Base-by-base conservation (phyloP, 768 basidiomycete species). In the Rhodotorula graminis region DNA sequence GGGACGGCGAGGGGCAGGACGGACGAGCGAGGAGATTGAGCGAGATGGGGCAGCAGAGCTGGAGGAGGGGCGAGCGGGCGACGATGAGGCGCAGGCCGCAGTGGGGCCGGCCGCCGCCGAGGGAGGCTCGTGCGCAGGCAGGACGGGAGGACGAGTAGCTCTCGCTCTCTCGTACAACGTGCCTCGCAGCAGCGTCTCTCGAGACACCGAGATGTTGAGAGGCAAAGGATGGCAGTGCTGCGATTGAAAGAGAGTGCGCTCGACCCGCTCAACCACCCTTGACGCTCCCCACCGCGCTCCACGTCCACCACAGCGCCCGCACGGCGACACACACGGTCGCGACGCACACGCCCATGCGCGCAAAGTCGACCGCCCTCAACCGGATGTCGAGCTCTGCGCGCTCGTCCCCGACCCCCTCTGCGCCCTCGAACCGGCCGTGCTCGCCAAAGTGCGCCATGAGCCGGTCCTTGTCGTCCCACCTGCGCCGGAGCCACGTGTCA, bases 401-500 rank as follows among this genome's bases (percentile, higher is more conserved):
- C 50, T 4, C 42, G 14, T 42, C 25, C 21, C 33, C 25, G 40
- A n/a, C 31, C 0, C 52, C 65, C 11, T 18, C 8, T 23, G 19
- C 50, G 23, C 53, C n/a, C n/a, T 44, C 40, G 66, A 89, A 86
- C 14, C 83, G 81, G 14, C 85, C 86, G 0, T 82, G 83, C 58
- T 85, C 82, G 64, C 86, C 84, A 80, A 88, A 95, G 60, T 79
- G 81, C n/a, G 86, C 85, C 80, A 98, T 87, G 64, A 87, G 83
- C 60, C 82, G 82, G 80, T 99, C 96, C 82, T 99, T 98, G 78
- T 89, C 87, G 53, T 82, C 81, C 94, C 95, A 99, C 66, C 91
- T 79, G 55, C 85, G 82, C 73, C 89, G 82, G 65, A 98, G 82
- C 96, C 96, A 99, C 21, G 81, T 59, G 75, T 94, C 92, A 79